Percentiles rank a stretch among this genome's conserved stretches.
Evolutionary conservation across 2,329 filamentous ascomycete species (phyloP).

Genomic region (Penicillium sp.): DNA sequence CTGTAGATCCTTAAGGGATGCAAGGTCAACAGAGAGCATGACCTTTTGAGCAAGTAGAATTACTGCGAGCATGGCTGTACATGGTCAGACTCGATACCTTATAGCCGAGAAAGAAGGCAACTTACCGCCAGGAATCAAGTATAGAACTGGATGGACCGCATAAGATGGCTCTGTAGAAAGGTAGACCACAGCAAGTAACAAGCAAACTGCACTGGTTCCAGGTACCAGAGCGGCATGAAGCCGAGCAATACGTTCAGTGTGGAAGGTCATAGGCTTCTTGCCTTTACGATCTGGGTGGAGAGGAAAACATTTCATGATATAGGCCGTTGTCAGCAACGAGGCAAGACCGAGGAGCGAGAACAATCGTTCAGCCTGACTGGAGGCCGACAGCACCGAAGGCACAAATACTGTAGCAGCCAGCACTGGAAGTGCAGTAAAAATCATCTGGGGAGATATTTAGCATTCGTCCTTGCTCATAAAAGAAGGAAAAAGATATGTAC

Average conservation of each 20-base stretch:
- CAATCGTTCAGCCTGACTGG: conserved; percentile 17
- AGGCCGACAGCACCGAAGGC: conserved; percentile 24
- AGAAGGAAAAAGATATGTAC: conserved; percentile 22
- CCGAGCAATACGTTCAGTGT: conserved; percentile 15
- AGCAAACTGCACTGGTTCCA: conserved; percentile 25
- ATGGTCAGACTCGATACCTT: conserved; percentile 17
- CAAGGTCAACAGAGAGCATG: conserved; percentile 35
- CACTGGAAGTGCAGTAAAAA: conserved; percentile 34
- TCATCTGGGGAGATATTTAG: conserved; percentile 15
- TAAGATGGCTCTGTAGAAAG: conserved; percentile 15
- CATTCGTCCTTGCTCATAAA: neutral
- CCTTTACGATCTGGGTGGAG: conserved; percentile 24
- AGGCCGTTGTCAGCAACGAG: conserved; percentile 34
- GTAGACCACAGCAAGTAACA: conserved; percentile 25
- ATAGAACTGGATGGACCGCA: conserved; percentile 23
- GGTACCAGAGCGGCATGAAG: conserved; percentile 21
- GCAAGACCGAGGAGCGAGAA: conserved; percentile 27
- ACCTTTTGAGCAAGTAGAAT: conserved; percentile 26
- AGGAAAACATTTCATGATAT: conserved; percentile 30
- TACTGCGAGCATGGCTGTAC: conserved; percentile 29
- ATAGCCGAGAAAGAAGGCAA: conserved; percentile 1
- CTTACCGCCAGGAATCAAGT: conserved; percentile 35
- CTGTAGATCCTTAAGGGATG: conserved; percentile 31
- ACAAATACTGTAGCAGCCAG: conserved; percentile 27
- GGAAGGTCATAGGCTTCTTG: conserved; percentile 20